A percentile compares a stretch with the other conserved stretches of the same genome.
These are phyloP conservation scores for Aquilaria yunnanensis DNA, from an alignment of 345 rosid genomes.

Conservation along the genomic window DNA sequence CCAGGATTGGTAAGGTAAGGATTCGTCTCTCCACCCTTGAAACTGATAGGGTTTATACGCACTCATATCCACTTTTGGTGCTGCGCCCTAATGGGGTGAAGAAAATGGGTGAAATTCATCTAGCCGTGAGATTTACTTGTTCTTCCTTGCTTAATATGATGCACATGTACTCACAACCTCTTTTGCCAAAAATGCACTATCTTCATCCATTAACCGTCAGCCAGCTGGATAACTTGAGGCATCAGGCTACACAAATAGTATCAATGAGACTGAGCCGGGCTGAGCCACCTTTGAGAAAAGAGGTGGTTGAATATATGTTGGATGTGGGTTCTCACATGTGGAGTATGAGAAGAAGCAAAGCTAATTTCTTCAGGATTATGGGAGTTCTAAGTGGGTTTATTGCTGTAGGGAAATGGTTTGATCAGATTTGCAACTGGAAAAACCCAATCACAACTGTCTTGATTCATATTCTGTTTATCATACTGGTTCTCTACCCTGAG, in stretches of 20 bases:
- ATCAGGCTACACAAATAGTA: conserved; percentile 84
- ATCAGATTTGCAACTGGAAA: conserved; percentile 90
- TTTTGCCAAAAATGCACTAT: conserved; percentile 91
- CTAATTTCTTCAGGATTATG: conserved; percentile 91
- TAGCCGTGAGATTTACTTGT: conserved; percentile 89
- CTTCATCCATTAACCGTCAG: conserved; percentile 75
- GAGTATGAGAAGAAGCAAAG: conserved; percentile 98
- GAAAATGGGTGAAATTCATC: conserved; percentile 93
- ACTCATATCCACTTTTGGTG: conserved; percentile 80
- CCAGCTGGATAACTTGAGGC: conserved; percentile 87
- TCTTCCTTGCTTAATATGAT: conserved; percentile 86
- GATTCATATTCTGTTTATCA: conserved; percentile 80
- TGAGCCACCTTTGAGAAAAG: conserved; percentile 87
- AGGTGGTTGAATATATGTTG: conserved; percentile 89
- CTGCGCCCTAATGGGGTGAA: conserved; percentile 72
- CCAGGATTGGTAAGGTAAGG: conserved; percentile 76
- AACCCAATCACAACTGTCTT: conserved; percentile 80
- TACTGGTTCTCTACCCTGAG: conserved; percentile 82
- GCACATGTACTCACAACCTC: conserved; percentile 79
- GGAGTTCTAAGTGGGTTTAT: conserved; percentile 62
- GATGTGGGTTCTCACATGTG: conserved; percentile 97
- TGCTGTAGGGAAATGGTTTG: conserved; percentile 93
- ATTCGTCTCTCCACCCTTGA: conserved; percentile 91
- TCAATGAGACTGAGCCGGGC: conserved; percentile 79
- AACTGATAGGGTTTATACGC: conserved; percentile 85